A percentile compares a stretch with the other conserved stretches of the same genome.
Conservation (phyloP, 768 basidiomycete genomes). For the Tulasnella sp. region DNA sequence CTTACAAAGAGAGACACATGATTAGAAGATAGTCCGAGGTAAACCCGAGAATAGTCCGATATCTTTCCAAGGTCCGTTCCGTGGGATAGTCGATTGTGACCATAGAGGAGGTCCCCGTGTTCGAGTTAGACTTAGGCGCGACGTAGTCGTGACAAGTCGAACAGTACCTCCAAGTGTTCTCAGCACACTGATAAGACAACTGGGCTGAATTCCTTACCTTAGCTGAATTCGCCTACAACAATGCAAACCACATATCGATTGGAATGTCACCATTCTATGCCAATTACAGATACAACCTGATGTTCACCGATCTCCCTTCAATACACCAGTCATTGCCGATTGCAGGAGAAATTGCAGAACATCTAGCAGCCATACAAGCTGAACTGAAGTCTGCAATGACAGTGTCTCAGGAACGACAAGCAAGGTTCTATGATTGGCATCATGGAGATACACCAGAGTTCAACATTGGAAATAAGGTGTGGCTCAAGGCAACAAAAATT, state of each 20-base stretch:
- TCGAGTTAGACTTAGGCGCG: too few relatives aligned
- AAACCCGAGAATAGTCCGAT: too few relatives aligned
- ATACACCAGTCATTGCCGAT: neutral
- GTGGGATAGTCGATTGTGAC: too few relatives aligned
- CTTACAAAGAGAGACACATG: too few relatives aligned
- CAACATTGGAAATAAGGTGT: conserved; percentile 10
- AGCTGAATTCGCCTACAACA: conserved; percentile 36
- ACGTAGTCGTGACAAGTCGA: too few relatives aligned
- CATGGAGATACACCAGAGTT: conserved; percentile 9
- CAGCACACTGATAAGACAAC: conserved; percentile 33
- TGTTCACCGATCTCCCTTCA: neutral
- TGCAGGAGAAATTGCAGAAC: neutral
- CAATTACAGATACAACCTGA: conserved; percentile 26
- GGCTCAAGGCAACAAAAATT: conserved; percentile 15
- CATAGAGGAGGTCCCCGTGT: too few relatives aligned
- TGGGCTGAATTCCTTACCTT: conserved; percentile 33
- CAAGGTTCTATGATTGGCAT: neutral
- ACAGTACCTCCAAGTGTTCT: conserved; percentile 29
- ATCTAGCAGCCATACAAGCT: neutral
- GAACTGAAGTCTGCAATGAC: conserved; percentile 2
- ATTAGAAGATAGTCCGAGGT: too few relatives aligned
- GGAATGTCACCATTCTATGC: conserved; percentile 31
- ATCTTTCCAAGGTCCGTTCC: too few relatives aligned
- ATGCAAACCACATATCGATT: conserved; percentile 27
- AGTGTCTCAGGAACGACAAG: neutral